Conservation (phyloP, 164 flowering plant genomes). For the Vitis cinerea region DNA sequence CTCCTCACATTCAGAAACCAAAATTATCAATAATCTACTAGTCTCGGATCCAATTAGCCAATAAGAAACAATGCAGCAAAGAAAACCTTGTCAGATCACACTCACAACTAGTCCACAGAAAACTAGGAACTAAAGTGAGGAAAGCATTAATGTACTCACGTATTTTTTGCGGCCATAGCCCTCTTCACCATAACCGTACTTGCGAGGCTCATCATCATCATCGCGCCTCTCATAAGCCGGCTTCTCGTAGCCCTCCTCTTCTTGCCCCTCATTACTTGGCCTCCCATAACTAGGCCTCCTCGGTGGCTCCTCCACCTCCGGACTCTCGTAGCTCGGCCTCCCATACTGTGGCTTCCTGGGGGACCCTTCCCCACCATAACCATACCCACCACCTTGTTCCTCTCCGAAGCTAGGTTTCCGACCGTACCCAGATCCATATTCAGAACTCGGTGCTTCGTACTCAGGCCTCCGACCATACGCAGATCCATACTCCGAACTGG, state of each 20-base stretch:
- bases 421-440: conserved; percentile 20
- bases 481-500: conserved; percentile 25
- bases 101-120: neutral
- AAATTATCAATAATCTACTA: too few species aligned
- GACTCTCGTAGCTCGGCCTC: conserved; percentile 23
- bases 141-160: conserved; percentile 26
- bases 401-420: conserved; percentile 10
- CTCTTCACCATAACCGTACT: conserved; percentile 30
- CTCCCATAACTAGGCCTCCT: conserved; percentile 22
- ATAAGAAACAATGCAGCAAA: too few species aligned
- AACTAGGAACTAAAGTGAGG: neutral
- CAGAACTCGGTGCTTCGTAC: conserved; percentile 3
- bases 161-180: conserved; percentile 54
- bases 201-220: conserved; percentile 26
- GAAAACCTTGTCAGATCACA: too few species aligned
- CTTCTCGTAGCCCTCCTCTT: conserved; percentile 17
- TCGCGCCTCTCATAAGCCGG: conserved; percentile 24
- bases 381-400: conserved; percentile 6
- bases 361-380: conserved; percentile 12
- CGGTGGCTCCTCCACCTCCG: conserved; percentile 15
- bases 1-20: too few species aligned
- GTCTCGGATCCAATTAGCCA: too few species aligned
- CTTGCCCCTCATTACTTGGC: conserved; percentile 20
- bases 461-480: conserved; percentile 19
- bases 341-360: conserved; percentile 8